Percentiles rank a stretch among this genome's conserved stretches.
Evolutionary conservation across 2,329 filamentous ascomycete species (phyloP).

Genomic region (Alternaria conjuncta): DNA sequence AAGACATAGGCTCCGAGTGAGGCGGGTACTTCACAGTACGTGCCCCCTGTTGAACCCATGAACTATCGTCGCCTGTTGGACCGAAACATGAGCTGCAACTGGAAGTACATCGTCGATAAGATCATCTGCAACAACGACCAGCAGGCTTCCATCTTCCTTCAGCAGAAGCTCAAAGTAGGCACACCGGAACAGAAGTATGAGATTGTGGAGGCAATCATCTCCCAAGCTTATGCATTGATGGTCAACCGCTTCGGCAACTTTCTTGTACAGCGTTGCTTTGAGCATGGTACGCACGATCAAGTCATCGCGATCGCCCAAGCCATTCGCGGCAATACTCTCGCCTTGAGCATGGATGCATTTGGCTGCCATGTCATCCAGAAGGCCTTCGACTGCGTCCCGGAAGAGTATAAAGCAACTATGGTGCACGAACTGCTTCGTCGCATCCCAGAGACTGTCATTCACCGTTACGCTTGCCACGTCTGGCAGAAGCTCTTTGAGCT

Average conservation of each 20-base stretch:
- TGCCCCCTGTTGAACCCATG: conserved; percentile 86
- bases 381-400: conserved; percentile 95
- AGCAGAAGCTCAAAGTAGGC: conserved; percentile 98
- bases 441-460: conserved; percentile 97
- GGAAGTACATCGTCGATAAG: conserved; percentile 99
- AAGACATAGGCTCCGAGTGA: conserved; percentile 33
- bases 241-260: conserved; percentile 99
- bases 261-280: conserved; percentile 96
- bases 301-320: conserved; percentile 91
- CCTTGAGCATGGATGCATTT: conserved; percentile 97
- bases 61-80: conserved; percentile 96
- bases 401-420: conserved; percentile 98
- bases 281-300: conserved; percentile 94
- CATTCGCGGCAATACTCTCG: conserved; percentile 92
- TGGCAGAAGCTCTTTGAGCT: conserved; percentile 99
- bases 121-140: conserved; percentile 99
- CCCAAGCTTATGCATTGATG: conserved; percentile 94
- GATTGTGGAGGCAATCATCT: conserved; percentile 94
- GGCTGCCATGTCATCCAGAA: conserved; percentile 99
- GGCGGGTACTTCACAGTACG: conserved; percentile 64
- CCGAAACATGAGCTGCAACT: conserved; percentile 96
- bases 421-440: conserved; percentile 95
- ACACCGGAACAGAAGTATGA: conserved; percentile 95
- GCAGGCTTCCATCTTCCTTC: conserved; percentile 97
- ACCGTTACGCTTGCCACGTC: conserved; percentile 97